Conservation (phyloP, 306 rosid genomes). For the Begonia masoniana region DNA sequence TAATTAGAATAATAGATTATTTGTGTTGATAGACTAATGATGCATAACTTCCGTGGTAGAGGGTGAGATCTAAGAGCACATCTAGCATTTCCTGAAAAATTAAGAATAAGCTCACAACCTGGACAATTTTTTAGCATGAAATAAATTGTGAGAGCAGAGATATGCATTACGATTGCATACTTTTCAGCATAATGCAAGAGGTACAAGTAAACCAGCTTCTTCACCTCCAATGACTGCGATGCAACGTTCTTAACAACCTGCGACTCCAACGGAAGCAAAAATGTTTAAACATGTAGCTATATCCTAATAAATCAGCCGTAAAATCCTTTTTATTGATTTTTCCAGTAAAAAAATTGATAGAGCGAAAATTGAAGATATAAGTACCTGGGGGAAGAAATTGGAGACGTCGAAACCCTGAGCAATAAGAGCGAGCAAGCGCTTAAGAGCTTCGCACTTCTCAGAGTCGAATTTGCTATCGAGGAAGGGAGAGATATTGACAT, state of each 20-base stretch:
- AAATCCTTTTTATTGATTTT: not conserved
- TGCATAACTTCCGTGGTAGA: too few species aligned
- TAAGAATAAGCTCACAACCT: too few species aligned
- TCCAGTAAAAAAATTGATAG: too few species aligned
- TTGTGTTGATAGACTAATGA: too few species aligned
- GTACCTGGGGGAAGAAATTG: slow-evolving; percentile 90
- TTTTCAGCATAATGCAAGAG: slow-evolving; percentile 92
- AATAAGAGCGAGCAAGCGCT: slow-evolving; percentile 89
- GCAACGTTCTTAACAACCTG: slow-evolving; percentile 99
- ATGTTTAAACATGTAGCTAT: not conserved
- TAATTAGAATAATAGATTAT: too few species aligned
- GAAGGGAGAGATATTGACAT: slow-evolving; percentile 66
- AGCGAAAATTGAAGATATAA: not conserved
- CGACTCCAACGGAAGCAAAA: slow-evolving; percentile 13
- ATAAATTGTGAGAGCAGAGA: not conserved
- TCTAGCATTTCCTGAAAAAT: too few species aligned
- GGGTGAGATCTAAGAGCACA: too few species aligned
- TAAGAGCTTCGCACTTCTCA: slow-evolving; percentile 93
- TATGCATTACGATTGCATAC: slow-evolving; percentile 31
- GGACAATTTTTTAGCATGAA: not conserved
- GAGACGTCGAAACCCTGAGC: slow-evolving; percentile 94
- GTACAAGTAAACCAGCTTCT: slow-evolving; percentile 92
- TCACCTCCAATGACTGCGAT: slow-evolving; percentile 74
- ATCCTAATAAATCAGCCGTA: not conserved
- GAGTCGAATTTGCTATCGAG: slow-evolving; percentile 93